Base-by-base conservation (phyloP, 148 eudicot genomes). In the Spergularia bocconei region DNA sequence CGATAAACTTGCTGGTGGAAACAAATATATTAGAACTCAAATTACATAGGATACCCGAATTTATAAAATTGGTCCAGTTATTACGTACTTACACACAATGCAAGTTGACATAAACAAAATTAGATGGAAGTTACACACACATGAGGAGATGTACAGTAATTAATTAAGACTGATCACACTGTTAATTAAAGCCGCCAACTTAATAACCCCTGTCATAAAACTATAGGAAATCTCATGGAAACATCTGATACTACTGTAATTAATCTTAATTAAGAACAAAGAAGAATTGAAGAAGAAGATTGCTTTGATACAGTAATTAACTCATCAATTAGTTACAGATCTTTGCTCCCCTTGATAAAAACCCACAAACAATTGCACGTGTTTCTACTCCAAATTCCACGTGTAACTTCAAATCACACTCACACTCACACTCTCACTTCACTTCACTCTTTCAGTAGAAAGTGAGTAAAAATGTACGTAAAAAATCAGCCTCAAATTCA, bases 301-400 rank as follows among this genome's bases (percentile, higher is more conserved):
- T 44, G 41, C 51, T 72, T 72, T 73, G 9, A 44, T 50, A 75
- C 56, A 44, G 4, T 2, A 44, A 25, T 74, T 50, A 48, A 74
- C 75, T 72, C 36, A 71, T 60, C 56, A 58, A n/a, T n/a, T n/a
- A 21, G 13, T 75, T 63, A n/a, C 69, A 75, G 82, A 80, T 70
- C 76, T 75, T 70, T 75, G 76, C 60, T 48, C 33, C 70, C 74
- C 23, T 15, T 62, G 55, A 60, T 36, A 12, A 65, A 29, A 44
- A 13, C 9, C 51, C 66, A 33, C 59, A 14, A 38, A 65, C 60
- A 69, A 75, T 64, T 75, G 71, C 75, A 80, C 75, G 79, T 63
- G 57, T 63, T 63, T 1, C 67, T 6, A 63, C 67, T 29, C 36
- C 19, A 48, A 56, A 9, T 19, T 76, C 76, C 79, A 80, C 83